A percentile compares a stretch with the other conserved stretches of the same genome.
Evolutionary conservation across 2,329 filamentous ascomycete species (phyloP).

Genomic region (Fusarium burgessii): DNA sequence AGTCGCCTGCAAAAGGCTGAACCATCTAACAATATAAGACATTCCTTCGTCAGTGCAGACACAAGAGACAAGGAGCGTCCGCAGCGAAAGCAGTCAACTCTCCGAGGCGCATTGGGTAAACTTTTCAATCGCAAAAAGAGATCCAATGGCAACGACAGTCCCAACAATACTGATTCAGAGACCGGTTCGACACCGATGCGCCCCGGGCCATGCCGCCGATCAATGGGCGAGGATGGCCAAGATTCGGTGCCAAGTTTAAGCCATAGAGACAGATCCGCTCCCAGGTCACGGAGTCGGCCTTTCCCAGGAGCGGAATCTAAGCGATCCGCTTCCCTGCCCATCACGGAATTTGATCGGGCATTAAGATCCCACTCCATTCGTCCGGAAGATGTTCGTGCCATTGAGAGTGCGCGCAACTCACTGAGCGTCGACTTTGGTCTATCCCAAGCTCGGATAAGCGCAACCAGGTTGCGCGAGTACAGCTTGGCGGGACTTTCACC

Average conservation of each 20-base stretch:
- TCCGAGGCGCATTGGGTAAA: constrained; percentile 67
- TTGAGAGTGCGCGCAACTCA: constrained; percentile 67
- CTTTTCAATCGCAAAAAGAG: constrained; percentile 71
- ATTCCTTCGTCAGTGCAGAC: constrained; percentile 61
- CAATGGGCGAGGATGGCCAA: constrained; percentile 31
- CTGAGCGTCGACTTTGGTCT: constrained; percentile 59
- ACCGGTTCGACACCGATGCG: constrained; percentile 39
- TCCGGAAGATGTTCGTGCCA: constrained; percentile 65
- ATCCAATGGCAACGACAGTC: constrained; percentile 37
- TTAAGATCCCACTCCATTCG: constrained; percentile 72
- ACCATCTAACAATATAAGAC: constrained; percentile 57
- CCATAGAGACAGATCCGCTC: constrained; percentile 40
- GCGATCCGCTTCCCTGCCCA: constrained; percentile 68
- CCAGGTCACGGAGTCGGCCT: constrained; percentile 56
- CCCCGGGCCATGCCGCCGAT: constrained; percentile 41
- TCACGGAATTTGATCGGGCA: constrained; percentile 71
- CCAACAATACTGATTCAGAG: constrained; percentile 42
- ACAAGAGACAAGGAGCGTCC: constrained; percentile 50
- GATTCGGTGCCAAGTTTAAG: constrained; percentile 31
- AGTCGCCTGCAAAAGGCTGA: constrained; percentile 38
- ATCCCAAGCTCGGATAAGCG: constrained; percentile 49
- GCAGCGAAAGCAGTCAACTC: constrained; percentile 68
- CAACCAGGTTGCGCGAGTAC: constrained; percentile 49
- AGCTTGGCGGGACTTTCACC: constrained; percentile 69
- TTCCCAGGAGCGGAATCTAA: constrained; percentile 57